Percentiles rank a stretch among this genome's conserved stretches.
Conservation (phyloP, 306 rosid species). For the Medicago ruthenica region DNA sequence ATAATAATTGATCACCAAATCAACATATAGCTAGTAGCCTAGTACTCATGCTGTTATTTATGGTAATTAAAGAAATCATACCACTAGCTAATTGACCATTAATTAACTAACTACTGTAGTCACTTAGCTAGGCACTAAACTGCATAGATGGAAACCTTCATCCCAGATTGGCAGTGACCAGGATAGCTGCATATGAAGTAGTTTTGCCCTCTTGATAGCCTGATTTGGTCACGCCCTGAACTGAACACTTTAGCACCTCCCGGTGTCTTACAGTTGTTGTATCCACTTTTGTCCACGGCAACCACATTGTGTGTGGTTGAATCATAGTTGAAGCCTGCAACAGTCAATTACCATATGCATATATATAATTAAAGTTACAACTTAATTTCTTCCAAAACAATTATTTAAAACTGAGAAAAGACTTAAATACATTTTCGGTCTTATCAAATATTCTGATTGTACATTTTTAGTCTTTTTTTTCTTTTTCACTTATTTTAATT, state of each 20-base stretch:
- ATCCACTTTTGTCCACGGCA: conserved; percentile 54
- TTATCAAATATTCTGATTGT: no score
- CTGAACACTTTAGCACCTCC: conserved; percentile 53
- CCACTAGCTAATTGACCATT: background rate
- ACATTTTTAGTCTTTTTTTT: no score
- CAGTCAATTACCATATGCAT: background rate
- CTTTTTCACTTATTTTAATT: no score
- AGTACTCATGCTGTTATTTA: background rate
- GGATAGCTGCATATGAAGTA: conserved; percentile 69
- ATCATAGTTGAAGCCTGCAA: conserved; percentile 66
- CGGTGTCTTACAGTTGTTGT: conserved; percentile 52
- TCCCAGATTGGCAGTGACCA: conserved; percentile 68
- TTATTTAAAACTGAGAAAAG: no score
- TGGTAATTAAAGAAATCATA: background rate
- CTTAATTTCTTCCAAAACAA: background rate
- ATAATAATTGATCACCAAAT: background rate
- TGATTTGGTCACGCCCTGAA: conserved; percentile 65
- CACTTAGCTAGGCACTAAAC: background rate
- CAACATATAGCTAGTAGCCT: background rate
- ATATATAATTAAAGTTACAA: background rate
- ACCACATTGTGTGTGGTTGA: conserved; percentile 65
- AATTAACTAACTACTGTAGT: background rate
- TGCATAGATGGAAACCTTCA: conserved; percentile 70
- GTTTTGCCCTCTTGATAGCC: conserved; percentile 53
- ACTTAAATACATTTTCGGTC: no score